A percentile compares a stretch with the other conserved stretches of the same genome.
Conservation (phyloP, 176 grass and related monocot genomes). For the Avena insularis region DNA sequence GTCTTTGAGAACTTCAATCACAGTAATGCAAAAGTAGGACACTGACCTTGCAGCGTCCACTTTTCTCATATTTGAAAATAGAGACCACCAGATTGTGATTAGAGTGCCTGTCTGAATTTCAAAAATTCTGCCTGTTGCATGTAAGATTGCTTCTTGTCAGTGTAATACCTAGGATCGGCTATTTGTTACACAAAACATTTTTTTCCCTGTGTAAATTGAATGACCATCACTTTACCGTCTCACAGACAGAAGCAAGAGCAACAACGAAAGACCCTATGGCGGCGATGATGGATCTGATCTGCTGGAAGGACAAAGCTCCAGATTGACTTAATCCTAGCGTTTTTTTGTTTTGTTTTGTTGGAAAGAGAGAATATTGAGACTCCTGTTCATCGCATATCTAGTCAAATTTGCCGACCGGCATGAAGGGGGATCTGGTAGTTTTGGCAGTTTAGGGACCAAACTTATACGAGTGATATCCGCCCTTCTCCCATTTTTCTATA, state of each 20-base stretch:
- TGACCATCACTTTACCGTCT: conserved; percentile 8
- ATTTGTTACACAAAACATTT: conserved; percentile 1
- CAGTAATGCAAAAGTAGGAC: not conserved
- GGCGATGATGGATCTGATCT: conserved; percentile 45
- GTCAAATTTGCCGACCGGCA: conserved; percentile 2
- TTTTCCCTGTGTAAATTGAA: conserved; percentile 21
- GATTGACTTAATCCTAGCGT: conserved; percentile 18
- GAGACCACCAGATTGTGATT: not conserved
- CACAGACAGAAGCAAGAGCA: conserved; percentile 52
- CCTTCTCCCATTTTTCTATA: not conserved
- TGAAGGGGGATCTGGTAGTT: conserved; percentile 30
- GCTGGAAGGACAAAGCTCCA: conserved; percentile 12
- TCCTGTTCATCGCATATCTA: not conserved
- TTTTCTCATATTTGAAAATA: too few species aligned
- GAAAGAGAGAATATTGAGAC: not conserved
- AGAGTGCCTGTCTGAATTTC: conserved; percentile 1
- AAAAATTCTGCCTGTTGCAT: not conserved
- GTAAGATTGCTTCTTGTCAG: conserved; percentile 26
- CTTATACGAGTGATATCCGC: not conserved
- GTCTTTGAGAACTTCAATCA: not conserved
- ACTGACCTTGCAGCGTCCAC: not conserved
- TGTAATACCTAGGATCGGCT: not conserved
- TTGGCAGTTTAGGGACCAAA: conserved; percentile 25
- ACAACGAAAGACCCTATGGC: conserved; percentile 53
- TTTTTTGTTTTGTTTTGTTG: conserved; percentile 24